Evolutionary conservation across 805 yeast genomes (phyloP).

Genomic region (Wickerhamomyces chaumierensis): DNA sequence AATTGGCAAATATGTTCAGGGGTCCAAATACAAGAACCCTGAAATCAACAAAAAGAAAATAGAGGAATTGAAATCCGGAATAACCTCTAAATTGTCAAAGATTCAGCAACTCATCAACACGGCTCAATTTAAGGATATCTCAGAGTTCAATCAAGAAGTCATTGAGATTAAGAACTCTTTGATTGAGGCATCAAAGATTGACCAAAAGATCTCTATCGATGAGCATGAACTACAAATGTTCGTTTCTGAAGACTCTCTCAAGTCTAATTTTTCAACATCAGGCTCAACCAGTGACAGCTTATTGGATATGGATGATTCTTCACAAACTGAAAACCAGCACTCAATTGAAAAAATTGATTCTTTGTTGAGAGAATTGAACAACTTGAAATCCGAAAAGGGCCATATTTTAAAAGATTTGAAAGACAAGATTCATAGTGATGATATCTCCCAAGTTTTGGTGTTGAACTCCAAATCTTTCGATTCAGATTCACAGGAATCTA

Average conservation of each 20-base stretch:
- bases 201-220: not conserved
- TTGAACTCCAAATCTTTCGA: constrained; percentile 40
- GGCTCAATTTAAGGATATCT: not conserved
- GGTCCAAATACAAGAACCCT: constrained; percentile 21
- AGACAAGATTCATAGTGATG: constrained; percentile 64
- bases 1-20: constrained; percentile 18
- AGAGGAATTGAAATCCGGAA: constrained; percentile 23
- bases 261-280: not conserved
- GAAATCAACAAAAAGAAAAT: constrained; percentile 19
- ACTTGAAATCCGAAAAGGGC: constrained; percentile 52
- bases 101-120: not conserved
- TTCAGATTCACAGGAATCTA: constrained; percentile 41
- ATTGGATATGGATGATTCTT: constrained; percentile 56
- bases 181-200: not conserved
- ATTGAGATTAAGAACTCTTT: constrained; percentile 29
- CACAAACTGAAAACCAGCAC: constrained; percentile 19
- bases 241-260: not conserved
- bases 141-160: not conserved
- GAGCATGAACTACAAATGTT: not conserved
- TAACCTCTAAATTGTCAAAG: constrained; percentile 8
- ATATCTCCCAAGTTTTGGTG: constrained; percentile 66
- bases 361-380: constrained; percentile 47
- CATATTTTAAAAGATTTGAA: constrained; percentile 56
- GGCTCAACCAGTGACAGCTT: constrained; percentile 31
- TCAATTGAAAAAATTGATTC: constrained; percentile 42